A percentile compares a stretch with the other conserved stretches of the same genome.
phyloP scores from a whole-genome alignment of 2,329 filamentous ascomycete species.

The Pseudofabraea citricarpa region DNA sequence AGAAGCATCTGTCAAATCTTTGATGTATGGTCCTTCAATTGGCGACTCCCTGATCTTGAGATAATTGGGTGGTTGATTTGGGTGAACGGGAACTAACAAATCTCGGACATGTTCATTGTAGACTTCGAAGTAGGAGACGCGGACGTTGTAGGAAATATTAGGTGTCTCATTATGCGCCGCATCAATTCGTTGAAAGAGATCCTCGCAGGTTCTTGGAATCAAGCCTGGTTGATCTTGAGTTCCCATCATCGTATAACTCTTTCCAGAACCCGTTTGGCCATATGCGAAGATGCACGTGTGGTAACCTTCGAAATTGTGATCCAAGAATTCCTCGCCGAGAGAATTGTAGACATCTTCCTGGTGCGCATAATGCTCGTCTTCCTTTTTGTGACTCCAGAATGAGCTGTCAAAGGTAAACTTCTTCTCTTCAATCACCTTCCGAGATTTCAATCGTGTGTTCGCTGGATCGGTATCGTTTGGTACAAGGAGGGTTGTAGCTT shows the following conservation, averaged over 20 bases:
- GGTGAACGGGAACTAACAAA: constrained; percentile 69
- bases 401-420: constrained; percentile 95
- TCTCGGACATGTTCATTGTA: constrained; percentile 99
- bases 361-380: constrained; percentile 80
- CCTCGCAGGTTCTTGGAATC: constrained; percentile 92
- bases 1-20: constrained; percentile 89
- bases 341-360: constrained; percentile 94
- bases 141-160: constrained; percentile 93
- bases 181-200: constrained; percentile 91
- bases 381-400: constrained; percentile 87
- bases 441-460: constrained; percentile 56
- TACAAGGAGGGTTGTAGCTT: constrained; percentile 75
- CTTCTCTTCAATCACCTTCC: constrained; percentile 81
- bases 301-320: constrained; percentile 99
- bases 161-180: constrained; percentile 68
- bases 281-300: constrained; percentile 99
- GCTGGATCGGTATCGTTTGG: constrained; percentile 54
- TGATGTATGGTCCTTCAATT: constrained; percentile 92
- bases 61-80: constrained; percentile 76
- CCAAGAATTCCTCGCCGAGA: constrained; percentile 91
- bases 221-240: constrained; percentile 78
- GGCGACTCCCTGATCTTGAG: constrained; percentile 96
- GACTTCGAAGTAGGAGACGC: constrained; percentile 97
- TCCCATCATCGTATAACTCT: constrained; percentile 99
- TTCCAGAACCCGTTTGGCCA: constrained; percentile 94